Conservation (phyloP, 768 basidiomycete genomes). For the Clitopilus passeckerianus region DNA sequence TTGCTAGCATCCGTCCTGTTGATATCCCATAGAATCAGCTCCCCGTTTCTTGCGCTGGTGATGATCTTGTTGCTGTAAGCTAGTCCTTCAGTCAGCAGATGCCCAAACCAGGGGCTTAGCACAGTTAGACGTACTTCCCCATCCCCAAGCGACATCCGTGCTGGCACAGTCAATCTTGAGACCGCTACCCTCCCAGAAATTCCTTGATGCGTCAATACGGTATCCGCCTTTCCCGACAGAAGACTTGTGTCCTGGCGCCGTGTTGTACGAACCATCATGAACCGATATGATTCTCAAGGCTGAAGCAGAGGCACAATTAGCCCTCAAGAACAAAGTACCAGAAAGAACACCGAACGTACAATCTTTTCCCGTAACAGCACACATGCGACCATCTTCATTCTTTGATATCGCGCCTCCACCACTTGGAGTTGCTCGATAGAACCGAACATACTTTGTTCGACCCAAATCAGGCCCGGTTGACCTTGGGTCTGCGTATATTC, state of each 20-base stretch:
- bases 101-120: not conserved
- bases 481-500: constrained; percentile 37
- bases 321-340: not conserved
- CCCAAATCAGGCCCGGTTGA: constrained; percentile 32
- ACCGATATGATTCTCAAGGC: constrained; percentile 59
- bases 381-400: constrained; percentile 60
- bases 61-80: constrained; percentile 72
- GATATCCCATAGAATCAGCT: constrained; percentile 81
- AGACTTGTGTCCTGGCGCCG: constrained; percentile 43
- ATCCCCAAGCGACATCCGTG: constrained; percentile 81
- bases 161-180: constrained; percentile 75
- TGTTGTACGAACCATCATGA: constrained; percentile 37
- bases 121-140: constrained; percentile 44
- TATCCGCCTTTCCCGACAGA: constrained; percentile 55
- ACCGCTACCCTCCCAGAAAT: constrained; percentile 75
- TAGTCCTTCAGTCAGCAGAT: constrained; percentile 17
- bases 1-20: constrained; percentile 62
- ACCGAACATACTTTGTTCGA: constrained; percentile 47
- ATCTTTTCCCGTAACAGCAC: constrained; percentile 77
- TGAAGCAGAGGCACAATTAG: constrained; percentile 17
- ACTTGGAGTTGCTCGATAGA: constrained; percentile 51
- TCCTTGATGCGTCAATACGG: constrained; percentile 67
- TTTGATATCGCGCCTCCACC: constrained; percentile 68
- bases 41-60: constrained; percentile 77
- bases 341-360: constrained; percentile 37